Evolutionary conservation across 164 flowering plant species (phyloP).

Genomic region (Vitis rotundifolia): DNA sequence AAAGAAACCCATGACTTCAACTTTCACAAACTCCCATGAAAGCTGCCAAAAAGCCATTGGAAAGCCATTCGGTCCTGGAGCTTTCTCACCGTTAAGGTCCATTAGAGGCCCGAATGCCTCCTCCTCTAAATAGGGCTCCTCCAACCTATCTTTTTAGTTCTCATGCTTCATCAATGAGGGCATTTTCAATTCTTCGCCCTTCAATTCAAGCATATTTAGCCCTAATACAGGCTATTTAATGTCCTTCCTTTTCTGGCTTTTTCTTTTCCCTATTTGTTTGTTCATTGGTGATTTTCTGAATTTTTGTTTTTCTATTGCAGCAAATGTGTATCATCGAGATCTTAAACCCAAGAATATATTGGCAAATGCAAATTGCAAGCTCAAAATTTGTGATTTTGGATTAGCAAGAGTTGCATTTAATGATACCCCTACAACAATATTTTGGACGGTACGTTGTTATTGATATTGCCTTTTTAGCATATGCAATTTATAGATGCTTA

Average conservation of each 20-base stretch:
- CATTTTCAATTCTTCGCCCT: no score
- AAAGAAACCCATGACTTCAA: no score
- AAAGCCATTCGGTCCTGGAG: no score
- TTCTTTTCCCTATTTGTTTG: background rate
- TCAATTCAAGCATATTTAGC: no score
- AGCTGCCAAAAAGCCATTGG: no score
- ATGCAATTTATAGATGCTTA: background rate
- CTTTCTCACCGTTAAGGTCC: no score
- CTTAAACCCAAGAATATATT: slow-evolving; percentile 71
- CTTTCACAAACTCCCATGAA: no score
- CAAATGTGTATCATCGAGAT: slow-evolving; percentile 70
- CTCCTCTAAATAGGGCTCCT: no score
- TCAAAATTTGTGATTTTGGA: slow-evolving; percentile 68
- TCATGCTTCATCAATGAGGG: no score
- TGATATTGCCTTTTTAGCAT: background rate
- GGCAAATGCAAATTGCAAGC: slow-evolving; percentile 77
- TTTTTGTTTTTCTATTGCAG: slow-evolving; percentile 37
- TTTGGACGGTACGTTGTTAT: slow-evolving; percentile 60
- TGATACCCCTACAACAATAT: slow-evolving; percentile 57
- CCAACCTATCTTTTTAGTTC: no score
- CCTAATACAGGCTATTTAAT: no score
- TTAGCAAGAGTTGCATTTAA: slow-evolving; percentile 69
- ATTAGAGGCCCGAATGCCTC: no score
- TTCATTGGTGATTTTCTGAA: slow-evolving; percentile 4
- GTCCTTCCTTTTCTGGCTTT: background rate